Evolutionary conservation across 2,329 filamentous ascomycete species (phyloP), one percentile per base, ranked within the genome.

Genomic region (Colletotrichum sp.): DNA sequence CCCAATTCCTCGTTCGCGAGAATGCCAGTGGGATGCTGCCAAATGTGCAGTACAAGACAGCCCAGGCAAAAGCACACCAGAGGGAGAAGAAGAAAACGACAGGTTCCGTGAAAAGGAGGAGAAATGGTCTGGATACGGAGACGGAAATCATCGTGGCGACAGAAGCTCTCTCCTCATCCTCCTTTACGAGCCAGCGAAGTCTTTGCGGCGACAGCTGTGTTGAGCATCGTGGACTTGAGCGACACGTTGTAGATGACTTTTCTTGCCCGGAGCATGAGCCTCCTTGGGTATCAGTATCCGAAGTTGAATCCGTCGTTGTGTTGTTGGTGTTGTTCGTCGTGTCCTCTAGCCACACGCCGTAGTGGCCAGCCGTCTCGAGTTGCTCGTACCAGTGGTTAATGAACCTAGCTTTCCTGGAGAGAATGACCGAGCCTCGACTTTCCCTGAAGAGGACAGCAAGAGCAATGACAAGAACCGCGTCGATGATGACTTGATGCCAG

Each of bases 61-160:
- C 95, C 96, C 96, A 98, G 24, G 93, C 93, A 83, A 98, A 98
- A 1, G 95, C 90, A 1, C 96, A 93, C 96, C 96, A 98, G 1
- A 98, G 88, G 1, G 94, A 95, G 86, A 98, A 98, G 87, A 92
- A 95, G 84, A 96, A 95, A 16, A 96, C 94, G 12, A 95, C 93
- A 0, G 94, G 93, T 79, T 96, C 94, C 0, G 94, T 96, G 78
- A 93, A 86, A 18, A 96, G 90, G 2, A 96, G 89, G 80, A 93
- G 92, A 83, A 98, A 98, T 0, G 96, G 96, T 0, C 96, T 91
- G 78, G 92, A 92, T 8, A 96, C 85, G 0, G 95, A 97, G 15
- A 95, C 91, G 8, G 88, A 87, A 68, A 98, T 92, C 91, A 96
- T 95, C 74, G 90, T 91, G 21, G 81, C 80, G 13, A 98, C 83